These are phyloP conservation scores for Aspergillus leporis DNA, from an alignment of 495 filamentous ascomycete genomes.

Conservation along the genomic window DNA sequence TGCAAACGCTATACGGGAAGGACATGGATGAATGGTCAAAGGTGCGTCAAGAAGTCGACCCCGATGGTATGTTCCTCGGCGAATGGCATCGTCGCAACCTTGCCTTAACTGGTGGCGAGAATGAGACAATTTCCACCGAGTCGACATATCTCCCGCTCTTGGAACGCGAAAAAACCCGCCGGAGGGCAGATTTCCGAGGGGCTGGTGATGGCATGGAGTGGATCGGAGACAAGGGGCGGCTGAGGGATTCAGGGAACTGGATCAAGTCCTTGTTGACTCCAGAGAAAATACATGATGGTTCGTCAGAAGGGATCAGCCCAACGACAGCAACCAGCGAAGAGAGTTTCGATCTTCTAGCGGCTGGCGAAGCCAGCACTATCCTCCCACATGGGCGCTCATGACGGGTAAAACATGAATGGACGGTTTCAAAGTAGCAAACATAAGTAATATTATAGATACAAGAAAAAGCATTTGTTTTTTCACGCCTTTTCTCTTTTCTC, in stretches of 20 bases:
- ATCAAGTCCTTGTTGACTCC: conserved; percentile 19
- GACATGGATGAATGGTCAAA: conserved; percentile 64
- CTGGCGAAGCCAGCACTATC: conserved; percentile 48
- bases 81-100: conserved; percentile 81
- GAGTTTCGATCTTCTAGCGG: conserved; percentile 59
- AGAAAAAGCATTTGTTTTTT: neutral
- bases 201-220: conserved; percentile 56
- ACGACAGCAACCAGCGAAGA: conserved; percentile 56
- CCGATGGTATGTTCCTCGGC: conserved; percentile 87
- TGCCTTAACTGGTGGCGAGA: conserved; percentile 39
- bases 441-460: neutral
- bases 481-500: neutral
- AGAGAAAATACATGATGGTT: conserved; percentile 24
- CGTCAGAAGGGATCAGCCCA: conserved; percentile 20
- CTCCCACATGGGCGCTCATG: conserved; percentile 28
- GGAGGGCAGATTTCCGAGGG: conserved; percentile 27
- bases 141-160: conserved; percentile 37
- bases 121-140: conserved; percentile 13
- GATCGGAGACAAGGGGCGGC: conserved; percentile 50
- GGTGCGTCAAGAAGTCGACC: conserved; percentile 74
- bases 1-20: conserved; percentile 50
- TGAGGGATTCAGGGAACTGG: conserved; percentile 14
- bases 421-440: conserved; percentile 18
- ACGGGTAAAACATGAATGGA: conserved; percentile 4
- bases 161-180: conserved; percentile 43